Conservation (phyloP, 352 stramenopile species). For the Globisporangium paroecandrum region DNA sequence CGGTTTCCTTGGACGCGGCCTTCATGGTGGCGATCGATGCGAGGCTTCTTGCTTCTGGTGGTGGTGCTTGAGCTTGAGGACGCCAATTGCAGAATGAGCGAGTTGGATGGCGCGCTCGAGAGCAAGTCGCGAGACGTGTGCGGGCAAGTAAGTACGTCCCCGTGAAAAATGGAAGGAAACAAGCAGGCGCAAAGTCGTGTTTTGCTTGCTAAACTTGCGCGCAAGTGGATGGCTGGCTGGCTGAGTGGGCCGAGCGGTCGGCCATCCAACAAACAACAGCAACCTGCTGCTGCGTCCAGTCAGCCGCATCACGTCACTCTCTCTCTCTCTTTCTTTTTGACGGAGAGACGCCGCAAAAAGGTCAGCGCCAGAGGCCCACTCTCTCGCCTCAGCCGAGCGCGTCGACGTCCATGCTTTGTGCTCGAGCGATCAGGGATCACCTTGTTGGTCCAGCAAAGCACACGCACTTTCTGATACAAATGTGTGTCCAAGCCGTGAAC, state of each 20-base stretch:
- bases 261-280: not conserved
- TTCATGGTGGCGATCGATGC: constrained; percentile 17
- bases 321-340: not conserved
- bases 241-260: not conserved
- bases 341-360: not conserved
- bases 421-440: not conserved
- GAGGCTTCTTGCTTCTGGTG: not conserved
- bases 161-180: constrained; percentile 8
- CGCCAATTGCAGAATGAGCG: constrained; percentile 27
- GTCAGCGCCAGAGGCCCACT: not conserved
- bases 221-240: not conserved
- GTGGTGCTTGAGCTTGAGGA: constrained; percentile 14
- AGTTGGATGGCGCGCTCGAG: not conserved
- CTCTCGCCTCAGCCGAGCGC: constrained; percentile 2
- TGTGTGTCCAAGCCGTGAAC: not conserved
- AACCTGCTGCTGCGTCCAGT: not conserved
- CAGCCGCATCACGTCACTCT: not conserved
- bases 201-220: not conserved
- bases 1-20: not conserved
- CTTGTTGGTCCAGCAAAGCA: not conserved
- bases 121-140: not conserved
- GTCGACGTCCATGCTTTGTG: not conserved
- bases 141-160: not conserved
- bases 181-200: not conserved
- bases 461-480: constrained; percentile 8